Evolutionary conservation across 2,329 filamentous ascomycete species (phyloP).

Genomic region (Penicillium corylophilum): DNA sequence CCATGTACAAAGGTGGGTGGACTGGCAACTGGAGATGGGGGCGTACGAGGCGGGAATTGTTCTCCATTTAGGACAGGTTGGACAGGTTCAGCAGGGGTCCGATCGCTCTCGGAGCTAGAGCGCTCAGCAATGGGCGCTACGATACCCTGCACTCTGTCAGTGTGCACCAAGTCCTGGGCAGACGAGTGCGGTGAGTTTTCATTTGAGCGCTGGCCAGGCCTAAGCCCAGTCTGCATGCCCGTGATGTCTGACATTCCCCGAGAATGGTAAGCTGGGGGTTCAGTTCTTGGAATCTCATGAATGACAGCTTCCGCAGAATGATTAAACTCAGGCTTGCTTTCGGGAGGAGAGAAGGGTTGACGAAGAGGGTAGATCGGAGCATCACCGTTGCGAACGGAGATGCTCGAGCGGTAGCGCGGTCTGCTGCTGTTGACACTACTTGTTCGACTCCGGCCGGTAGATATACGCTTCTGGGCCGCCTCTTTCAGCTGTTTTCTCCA

Average conservation of each 20-base stretch:
- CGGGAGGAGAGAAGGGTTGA: conserved; percentile 20
- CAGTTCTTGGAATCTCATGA: conserved; percentile 26
- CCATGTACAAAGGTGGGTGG: conserved; percentile 79
- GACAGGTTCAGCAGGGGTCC: conserved; percentile 19
- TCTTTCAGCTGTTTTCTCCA: conserved; percentile 92
- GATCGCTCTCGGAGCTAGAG: conserved; percentile 44
- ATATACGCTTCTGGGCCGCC: conserved; percentile 61
- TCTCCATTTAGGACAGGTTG: conserved; percentile 33
- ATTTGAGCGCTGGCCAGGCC: conserved; percentile 11
- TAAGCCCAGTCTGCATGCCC: conserved; percentile 20
- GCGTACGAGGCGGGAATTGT: conserved; percentile 51
- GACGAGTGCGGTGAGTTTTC: conserved; percentile 40
- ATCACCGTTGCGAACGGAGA: conserved; percentile 36
- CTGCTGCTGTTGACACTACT: conserved; percentile 60
- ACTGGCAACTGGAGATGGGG: conserved; percentile 72
- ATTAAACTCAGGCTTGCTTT: conserved; percentile 30
- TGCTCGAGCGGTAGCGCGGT: conserved; percentile 38
- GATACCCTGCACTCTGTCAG: conserved; percentile 20
- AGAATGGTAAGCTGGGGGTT: conserved; percentile 26
- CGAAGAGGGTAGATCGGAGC: conserved; percentile 33
- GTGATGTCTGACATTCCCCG: conserved; percentile 36
- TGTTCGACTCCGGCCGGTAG: conserved; percentile 40
- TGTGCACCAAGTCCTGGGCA: conserved; percentile 31
- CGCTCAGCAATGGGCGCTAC: conserved; percentile 33
- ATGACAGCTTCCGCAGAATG: conserved; percentile 39